Conservation (phyloP, 163 green algal genomes). For the Scenedesmus sp. region DNA sequence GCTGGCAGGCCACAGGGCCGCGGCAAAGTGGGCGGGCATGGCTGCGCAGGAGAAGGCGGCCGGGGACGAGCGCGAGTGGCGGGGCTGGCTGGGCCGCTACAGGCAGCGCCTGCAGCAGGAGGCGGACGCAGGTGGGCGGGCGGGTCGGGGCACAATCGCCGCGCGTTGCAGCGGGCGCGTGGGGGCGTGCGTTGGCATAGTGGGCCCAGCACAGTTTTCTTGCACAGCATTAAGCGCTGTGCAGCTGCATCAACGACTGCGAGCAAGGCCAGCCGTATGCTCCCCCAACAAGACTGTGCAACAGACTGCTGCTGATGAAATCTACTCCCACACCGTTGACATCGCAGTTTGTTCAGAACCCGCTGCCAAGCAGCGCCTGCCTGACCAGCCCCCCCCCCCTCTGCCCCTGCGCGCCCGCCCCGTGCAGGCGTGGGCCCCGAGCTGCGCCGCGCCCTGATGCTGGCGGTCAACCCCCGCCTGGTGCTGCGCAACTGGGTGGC, state of each 20-base stretch:
- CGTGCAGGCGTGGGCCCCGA: constrained; percentile 11
- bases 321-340: too few relatives aligned
- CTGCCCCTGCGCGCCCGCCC: not conserved
- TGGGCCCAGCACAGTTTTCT: too few relatives aligned
- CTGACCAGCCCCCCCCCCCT: not conserved
- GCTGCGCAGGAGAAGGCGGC: constrained; percentile 17
- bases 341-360: too few relatives aligned
- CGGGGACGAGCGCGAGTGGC: constrained; percentile 57
- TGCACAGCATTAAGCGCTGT: too few relatives aligned
- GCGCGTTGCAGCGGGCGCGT: too few relatives aligned
- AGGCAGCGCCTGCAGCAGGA: constrained; percentile 60
- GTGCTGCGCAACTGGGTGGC: constrained; percentile 81
- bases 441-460: constrained; percentile 62
- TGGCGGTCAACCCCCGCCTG: constrained; percentile 69
- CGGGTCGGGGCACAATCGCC: too few relatives aligned
- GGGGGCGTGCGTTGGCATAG: too few relatives aligned
- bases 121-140: constrained; percentile 53
- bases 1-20: constrained; percentile 23
- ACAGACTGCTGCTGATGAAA: too few relatives aligned
- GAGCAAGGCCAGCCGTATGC: not conserved
- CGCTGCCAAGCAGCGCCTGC: not conserved
- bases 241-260: not conserved
- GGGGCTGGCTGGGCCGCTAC: constrained; percentile 68
- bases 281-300: too few relatives aligned
- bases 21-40: constrained; percentile 22